phyloP scores from a whole-genome alignment of 768 basidiomycete genomes.

The Cystofilobasidium ferigula region DNA sequence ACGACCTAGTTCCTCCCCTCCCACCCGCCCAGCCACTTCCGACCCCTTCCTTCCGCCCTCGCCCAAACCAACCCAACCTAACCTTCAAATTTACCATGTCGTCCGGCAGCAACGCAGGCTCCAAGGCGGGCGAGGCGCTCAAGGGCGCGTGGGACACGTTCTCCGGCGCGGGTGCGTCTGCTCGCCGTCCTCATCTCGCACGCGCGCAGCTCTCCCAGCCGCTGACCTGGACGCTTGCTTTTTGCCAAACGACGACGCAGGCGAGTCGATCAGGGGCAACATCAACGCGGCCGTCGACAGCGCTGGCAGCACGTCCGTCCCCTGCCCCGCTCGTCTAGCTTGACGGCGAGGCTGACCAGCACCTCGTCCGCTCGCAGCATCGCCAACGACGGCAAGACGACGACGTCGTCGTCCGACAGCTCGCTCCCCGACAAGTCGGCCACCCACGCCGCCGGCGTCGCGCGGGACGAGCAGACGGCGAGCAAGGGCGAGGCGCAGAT shows the following conservation, averaged over 20 bases:
- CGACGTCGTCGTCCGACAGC: too few species aligned
- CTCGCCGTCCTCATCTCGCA: neutral
- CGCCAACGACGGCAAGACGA: neutral
- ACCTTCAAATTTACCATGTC: neutral
- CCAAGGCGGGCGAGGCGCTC: neutral
- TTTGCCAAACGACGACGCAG: neutral
- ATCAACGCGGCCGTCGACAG: constrained; percentile 5
- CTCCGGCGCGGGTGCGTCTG: too few species aligned
- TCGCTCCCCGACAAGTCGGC: neutral
- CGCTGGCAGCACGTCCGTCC: neutral
- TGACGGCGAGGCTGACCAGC: too few species aligned
- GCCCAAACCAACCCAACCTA: neutral
- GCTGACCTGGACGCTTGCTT: neutral
- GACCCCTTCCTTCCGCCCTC: neutral
- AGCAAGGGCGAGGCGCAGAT: neutral
- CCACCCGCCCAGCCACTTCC: too few species aligned
- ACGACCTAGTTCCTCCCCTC: too few species aligned
- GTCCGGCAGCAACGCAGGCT: neutral
- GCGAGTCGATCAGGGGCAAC: constrained; percentile 1
- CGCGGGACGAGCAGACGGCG: neutral
- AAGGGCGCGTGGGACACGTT: constrained; percentile 2
- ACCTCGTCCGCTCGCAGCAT: neutral
- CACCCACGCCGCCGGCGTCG: neutral
- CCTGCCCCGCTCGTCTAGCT: neutral
- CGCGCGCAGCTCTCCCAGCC: neutral